A percentile compares a stretch with the other conserved stretches of the same genome.
Evolutionary conservation across 2,329 filamentous ascomycete species (phyloP).

Genomic region (Madurella fahalii): DNA sequence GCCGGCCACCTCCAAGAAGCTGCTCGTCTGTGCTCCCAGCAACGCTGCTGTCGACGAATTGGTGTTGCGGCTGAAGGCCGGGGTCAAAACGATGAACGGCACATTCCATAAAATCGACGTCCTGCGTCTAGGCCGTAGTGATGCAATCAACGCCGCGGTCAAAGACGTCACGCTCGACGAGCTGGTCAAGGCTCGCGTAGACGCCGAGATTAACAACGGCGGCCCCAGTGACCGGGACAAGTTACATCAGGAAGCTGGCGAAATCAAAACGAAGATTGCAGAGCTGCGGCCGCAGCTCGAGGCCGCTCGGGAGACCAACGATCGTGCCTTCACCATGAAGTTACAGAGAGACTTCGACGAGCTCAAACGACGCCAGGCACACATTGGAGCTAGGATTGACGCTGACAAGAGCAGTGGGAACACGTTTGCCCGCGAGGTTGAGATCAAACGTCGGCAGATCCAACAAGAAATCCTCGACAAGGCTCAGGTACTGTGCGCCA

Average conservation of each 20-base stretch:
- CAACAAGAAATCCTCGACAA: constrained; percentile 89
- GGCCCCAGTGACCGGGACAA: constrained; percentile 54
- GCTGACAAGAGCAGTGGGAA: constrained; percentile 82
- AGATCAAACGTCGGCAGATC: constrained; percentile 76
- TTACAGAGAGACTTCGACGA: constrained; percentile 75
- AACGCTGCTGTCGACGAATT: constrained; percentile 97
- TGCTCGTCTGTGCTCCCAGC: constrained; percentile 95
- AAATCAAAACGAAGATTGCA: constrained; percentile 71
- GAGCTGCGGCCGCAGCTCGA: constrained; percentile 69
- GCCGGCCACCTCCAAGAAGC: constrained; percentile 62
- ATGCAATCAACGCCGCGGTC: constrained; percentile 86
- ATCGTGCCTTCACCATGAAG: constrained; percentile 45
- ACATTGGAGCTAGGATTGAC: constrained; percentile 80
- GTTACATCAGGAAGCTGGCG: constrained; percentile 59
- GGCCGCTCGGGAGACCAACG: constrained; percentile 54
- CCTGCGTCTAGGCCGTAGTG: constrained; percentile 81
- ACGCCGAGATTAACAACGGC: constrained; percentile 55
- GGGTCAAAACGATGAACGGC: constrained; percentile 74
- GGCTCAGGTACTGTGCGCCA: constrained; percentile 90
- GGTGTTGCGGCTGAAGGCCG: constrained; percentile 85
- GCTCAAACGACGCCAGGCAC: constrained; percentile 64
- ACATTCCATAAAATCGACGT: constrained; percentile 74
- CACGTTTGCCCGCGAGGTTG: constrained; percentile 74
- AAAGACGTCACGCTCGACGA: constrained; percentile 91
- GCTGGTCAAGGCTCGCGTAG: constrained; percentile 71